A percentile compares a stretch with the other conserved stretches of the same genome.
Evolutionary conservation across 2,329 filamentous ascomycete species (phyloP).

Genomic region (Juglanconis sp.): DNA sequence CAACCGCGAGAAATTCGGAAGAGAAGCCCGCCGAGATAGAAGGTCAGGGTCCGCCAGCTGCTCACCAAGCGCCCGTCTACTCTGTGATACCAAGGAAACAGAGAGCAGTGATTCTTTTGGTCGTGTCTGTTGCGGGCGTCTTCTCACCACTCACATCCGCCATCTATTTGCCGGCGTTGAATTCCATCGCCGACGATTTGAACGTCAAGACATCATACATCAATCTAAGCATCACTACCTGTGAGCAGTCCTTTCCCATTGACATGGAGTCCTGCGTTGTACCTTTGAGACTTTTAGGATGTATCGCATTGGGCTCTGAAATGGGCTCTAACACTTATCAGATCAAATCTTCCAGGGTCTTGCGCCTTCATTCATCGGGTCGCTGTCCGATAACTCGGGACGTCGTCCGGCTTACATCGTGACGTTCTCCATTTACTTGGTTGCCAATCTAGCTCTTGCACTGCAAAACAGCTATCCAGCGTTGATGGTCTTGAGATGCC

Average conservation of each 20-base stretch:
- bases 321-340: not conserved
- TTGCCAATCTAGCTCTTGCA: constrained; percentile 34
- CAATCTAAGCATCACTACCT: constrained; percentile 45
- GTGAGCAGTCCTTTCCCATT: constrained; percentile 28
- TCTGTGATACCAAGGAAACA: constrained; percentile 7
- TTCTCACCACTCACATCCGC: constrained; percentile 14
- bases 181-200: constrained; percentile 37
- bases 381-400: constrained; percentile 24
- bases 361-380: constrained; percentile 36
- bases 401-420: constrained; percentile 36
- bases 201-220: constrained; percentile 37
- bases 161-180: constrained; percentile 39
- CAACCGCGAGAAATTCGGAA: not conserved
- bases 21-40: not conserved
- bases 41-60: not conserved
- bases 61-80: not conserved
- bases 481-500: constrained; percentile 46
- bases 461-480: constrained; percentile 39
- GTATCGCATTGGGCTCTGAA: not conserved
- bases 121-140: not conserved
- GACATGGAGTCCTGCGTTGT: not conserved
- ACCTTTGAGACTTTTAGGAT: constrained; percentile 4
- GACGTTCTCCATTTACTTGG: constrained; percentile 33
- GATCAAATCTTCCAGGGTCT: constrained; percentile 18
- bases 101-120: not conserved